Evolutionary conservation across 371 early-diverging fungal genomes (phyloP).

Genomic region (Nosema granulosis): DNA sequence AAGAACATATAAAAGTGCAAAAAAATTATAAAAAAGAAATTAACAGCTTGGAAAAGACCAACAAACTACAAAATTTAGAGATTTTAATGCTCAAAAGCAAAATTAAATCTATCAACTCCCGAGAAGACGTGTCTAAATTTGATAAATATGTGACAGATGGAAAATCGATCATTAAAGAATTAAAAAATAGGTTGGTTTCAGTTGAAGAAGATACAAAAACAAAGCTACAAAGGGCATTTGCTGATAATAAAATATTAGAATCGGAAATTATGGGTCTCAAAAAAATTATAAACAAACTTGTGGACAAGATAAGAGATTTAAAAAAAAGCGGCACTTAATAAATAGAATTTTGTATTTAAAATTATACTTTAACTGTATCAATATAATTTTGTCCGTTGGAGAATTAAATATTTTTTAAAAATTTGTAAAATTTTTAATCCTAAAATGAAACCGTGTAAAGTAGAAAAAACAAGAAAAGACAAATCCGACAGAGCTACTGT

Average conservation of each 20-base stretch:
- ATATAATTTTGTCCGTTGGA: background rate
- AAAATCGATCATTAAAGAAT: background rate
- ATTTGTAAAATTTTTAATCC: background rate
- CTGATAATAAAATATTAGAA: no score
- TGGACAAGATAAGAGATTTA: background rate
- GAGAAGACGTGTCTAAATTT: background rate
- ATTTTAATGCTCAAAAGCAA: background rate
- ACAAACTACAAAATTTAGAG: background rate
- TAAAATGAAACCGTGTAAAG: slow-evolving; percentile 55
- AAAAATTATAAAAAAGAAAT: slow-evolving; percentile 2
- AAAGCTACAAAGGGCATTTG: no score
- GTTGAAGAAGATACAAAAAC: no score
- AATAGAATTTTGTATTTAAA: background rate
- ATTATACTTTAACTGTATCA: background rate
- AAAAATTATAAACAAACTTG: background rate
- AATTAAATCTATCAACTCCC: background rate
- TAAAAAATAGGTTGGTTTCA: background rate
- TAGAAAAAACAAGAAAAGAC: slow-evolving; percentile 69
- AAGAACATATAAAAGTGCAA: no score
- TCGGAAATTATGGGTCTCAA: background rate
- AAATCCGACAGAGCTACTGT: slow-evolving; percentile 90
- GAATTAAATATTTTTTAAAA: background rate
- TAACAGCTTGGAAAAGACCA: background rate
- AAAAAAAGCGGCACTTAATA: background rate
- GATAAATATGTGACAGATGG: background rate